Conservation (phyloP, 2,329 filamentous ascomycete species). For the Chaetomium globosum region DNA sequence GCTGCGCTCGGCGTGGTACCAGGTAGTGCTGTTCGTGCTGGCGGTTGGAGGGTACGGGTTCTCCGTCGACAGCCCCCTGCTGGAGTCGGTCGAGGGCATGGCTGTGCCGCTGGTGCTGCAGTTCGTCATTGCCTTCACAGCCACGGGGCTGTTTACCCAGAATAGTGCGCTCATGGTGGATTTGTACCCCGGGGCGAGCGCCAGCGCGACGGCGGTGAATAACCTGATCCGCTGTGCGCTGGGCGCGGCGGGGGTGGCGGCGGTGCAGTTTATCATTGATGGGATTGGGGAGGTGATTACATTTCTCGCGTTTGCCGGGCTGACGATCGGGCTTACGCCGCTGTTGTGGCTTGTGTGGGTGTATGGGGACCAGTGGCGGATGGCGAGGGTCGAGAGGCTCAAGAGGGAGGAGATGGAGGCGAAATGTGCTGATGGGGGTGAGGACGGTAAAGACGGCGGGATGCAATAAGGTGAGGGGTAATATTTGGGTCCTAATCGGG, state of each 20-base stretch:
- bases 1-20: constrained; percentile 7
- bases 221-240: not conserved
- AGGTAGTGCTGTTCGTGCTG: not conserved
- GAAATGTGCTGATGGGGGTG: not conserved
- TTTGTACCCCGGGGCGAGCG: not conserved
- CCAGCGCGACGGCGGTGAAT: not conserved
- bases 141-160: constrained; percentile 3
- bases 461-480: not conserved
- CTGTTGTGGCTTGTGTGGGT: constrained; percentile 6
- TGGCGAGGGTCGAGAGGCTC: not conserved
- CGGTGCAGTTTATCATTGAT: constrained; percentile 8
- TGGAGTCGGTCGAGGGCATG: not conserved
- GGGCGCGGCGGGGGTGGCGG: not conserved
- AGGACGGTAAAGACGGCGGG: not conserved
- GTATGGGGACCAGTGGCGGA: constrained; percentile 3
- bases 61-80: not conserved
- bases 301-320: constrained; percentile 1
- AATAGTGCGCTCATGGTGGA: constrained; percentile 7
- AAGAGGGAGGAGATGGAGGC: not conserved
- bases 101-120: not conserved
- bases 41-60: not conserved
- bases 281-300: not conserved
- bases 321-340: not conserved
- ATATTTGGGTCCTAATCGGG: not conserved
- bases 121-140: not conserved